These are phyloP conservation scores for Lactarius akahatsu DNA, from an alignment of 768 basidiomycete genomes.

Conservation along the genomic window DNA sequence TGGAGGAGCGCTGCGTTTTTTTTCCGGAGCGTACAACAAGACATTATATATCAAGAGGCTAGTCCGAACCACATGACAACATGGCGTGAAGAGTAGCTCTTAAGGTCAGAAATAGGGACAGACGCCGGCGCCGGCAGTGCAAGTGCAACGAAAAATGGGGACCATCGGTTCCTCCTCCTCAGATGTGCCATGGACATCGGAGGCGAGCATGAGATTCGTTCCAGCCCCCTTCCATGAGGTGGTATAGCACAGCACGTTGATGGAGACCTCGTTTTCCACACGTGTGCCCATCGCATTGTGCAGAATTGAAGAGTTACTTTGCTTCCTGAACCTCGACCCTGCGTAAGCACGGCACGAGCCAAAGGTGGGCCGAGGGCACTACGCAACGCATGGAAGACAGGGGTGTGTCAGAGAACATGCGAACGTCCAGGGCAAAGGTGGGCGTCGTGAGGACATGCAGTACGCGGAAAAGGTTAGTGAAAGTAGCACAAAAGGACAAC, in stretches of 20 bases:
- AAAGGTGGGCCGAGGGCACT: background rate
- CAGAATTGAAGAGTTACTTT: background rate
- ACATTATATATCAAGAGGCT: background rate
- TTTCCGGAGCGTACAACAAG: background rate
- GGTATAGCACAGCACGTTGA: background rate
- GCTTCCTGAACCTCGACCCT: background rate
- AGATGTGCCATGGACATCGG: too few relatives aligned
- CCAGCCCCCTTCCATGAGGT: slow-evolving; percentile 1
- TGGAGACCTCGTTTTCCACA: slow-evolving; percentile 3
- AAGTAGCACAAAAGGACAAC: background rate
- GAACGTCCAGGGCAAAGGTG: background rate
- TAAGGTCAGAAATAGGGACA: background rate
- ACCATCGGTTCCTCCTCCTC: background rate
- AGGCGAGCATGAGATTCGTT: background rate
- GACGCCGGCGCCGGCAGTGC: background rate
- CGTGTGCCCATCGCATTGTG: background rate
- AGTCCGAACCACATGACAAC: background rate
- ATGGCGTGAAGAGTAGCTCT: background rate
- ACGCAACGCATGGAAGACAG: background rate
- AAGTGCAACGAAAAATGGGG: background rate
- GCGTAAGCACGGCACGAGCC: background rate
- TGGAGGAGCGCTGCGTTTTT: background rate
- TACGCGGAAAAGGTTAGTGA: background rate
- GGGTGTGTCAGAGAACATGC: background rate
- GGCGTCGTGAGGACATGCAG: background rate